Evolutionary conservation across 345 rosid species (phyloP).

Genomic region (Acer yangbiense): DNA sequence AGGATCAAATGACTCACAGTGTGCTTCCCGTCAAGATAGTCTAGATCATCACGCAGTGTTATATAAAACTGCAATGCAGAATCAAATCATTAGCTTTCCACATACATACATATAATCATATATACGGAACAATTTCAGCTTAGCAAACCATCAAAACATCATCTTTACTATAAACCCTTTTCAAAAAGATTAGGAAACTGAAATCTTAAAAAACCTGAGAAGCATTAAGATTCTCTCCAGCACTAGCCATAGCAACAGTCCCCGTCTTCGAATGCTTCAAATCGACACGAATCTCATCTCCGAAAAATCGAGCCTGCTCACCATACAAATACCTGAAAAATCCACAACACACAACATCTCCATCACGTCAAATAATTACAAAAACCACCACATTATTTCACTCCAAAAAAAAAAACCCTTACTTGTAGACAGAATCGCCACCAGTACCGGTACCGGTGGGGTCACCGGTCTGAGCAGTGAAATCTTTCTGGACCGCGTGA

Average conservation of each 20-base stretch:
- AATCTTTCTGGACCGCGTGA: constrained; percentile 90
- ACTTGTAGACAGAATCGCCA: constrained; percentile 93
- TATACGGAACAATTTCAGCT: neutral
- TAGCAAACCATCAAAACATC: neutral
- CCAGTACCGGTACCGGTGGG: constrained; percentile 83
- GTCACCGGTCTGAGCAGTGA: constrained; percentile 81
- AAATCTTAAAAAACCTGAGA: constrained; percentile 62
- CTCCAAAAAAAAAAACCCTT: neutral
- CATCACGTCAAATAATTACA: no score
- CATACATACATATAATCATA: neutral
- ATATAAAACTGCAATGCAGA: constrained; percentile 69
- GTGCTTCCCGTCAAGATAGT: constrained; percentile 97
- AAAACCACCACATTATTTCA: no score
- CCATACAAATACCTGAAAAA: constrained; percentile 76
- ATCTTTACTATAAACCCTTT: neutral
- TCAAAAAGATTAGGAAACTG: neutral
- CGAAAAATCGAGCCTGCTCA: constrained; percentile 87
- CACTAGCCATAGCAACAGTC: constrained; percentile 94
- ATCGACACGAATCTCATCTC: constrained; percentile 86
- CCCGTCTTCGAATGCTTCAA: constrained; percentile 86
- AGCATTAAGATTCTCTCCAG: constrained; percentile 96
- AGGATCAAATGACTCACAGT: constrained; percentile 54
- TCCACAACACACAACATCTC: neutral
- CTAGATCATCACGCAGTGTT: constrained; percentile 84
- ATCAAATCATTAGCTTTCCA: neutral